Percentiles rank a stretch among this genome's conserved stretches.
Conservation (phyloP, 2,329 filamentous ascomycete genomes). For the Aspergillus costaricaensis region DNA sequence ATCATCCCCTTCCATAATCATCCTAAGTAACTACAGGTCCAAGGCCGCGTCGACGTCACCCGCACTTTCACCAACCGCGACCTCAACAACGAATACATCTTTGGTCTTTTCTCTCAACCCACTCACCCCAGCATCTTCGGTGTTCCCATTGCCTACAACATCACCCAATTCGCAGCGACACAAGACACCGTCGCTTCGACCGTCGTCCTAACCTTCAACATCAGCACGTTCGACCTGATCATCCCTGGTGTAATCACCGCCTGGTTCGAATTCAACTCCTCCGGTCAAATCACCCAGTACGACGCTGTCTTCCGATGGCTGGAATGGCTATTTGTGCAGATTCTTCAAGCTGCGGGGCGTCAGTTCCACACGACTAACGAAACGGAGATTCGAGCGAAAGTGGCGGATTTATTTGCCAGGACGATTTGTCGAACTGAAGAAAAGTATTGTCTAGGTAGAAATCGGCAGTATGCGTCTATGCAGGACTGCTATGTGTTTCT, state of each 20-base stretch:
- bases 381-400: background rate
- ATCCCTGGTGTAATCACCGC: conserved; percentile 23
- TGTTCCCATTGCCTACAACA: conserved; percentile 26
- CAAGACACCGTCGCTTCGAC: conserved; percentile 25
- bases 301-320: conserved; percentile 25
- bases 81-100: conserved; percentile 33
- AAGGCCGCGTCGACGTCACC: conserved; percentile 31
- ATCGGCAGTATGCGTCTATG: conserved; percentile 26
- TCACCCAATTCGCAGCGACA: conserved; percentile 29
- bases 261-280: conserved; percentile 3
- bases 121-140: conserved; percentile 22
- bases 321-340: conserved; percentile 14
- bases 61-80: conserved; percentile 29
- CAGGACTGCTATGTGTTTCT: conserved; percentile 23
- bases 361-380: conserved; percentile 23
- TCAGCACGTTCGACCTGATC: conserved; percentile 23
- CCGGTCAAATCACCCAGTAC: conserved; percentile 22
- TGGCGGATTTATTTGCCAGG: conserved; percentile 18
- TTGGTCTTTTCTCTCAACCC: conserved; percentile 28
- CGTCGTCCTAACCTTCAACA: conserved; percentile 28
- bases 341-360: conserved; percentile 7
- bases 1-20: background rate
- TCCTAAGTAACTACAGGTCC: conserved; percentile 17
- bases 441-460: conserved; percentile 19
- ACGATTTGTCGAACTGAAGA: conserved; percentile 27